These are phyloP conservation scores for Xylaria arbuscula DNA, from an alignment of 2,329 filamentous ascomycete species.

Conservation along the genomic window DNA sequence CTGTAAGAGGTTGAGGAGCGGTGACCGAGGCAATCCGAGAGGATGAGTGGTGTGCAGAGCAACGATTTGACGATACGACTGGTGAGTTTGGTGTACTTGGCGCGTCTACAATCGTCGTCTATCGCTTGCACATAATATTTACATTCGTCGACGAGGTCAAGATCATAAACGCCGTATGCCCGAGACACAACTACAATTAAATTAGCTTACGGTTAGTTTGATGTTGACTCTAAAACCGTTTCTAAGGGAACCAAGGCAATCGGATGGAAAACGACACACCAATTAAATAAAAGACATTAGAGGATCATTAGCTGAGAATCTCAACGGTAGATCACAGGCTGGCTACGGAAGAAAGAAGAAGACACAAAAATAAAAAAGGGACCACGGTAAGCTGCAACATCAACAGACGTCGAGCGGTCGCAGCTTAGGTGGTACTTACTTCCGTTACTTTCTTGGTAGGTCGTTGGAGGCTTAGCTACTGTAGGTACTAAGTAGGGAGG, in stretches of 20 bases:
- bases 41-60: conserved; percentile 21
- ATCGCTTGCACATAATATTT: conserved; percentile 40
- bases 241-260: not conserved
- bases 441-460: too few relatives aligned
- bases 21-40: conserved; percentile 21
- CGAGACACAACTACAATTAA: conserved; percentile 30
- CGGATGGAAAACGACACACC: conserved; percentile 15
- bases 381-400: conserved; percentile 8
- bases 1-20: conserved; percentile 19
- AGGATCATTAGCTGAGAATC: conserved; percentile 20
- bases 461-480: not conserved
- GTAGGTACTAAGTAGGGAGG: conserved; percentile 1
- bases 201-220: conserved; percentile 24
- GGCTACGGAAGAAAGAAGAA: not conserved
- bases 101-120: conserved; percentile 30
- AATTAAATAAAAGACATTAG: conserved; percentile 34
- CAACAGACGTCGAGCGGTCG: conserved; percentile 17
- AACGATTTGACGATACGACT: not conserved
- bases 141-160: conserved; percentile 30
- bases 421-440: conserved; percentile 16
- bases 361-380: not conserved
- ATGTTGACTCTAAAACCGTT: not conserved
- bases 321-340: conserved; percentile 16
- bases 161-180: conserved; percentile 26
- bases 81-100: not conserved